Percentiles rank a stretch among this genome's conserved stretches.
Conservation (phyloP, 805 yeast genomes). For the Pichia nakasei region DNA sequence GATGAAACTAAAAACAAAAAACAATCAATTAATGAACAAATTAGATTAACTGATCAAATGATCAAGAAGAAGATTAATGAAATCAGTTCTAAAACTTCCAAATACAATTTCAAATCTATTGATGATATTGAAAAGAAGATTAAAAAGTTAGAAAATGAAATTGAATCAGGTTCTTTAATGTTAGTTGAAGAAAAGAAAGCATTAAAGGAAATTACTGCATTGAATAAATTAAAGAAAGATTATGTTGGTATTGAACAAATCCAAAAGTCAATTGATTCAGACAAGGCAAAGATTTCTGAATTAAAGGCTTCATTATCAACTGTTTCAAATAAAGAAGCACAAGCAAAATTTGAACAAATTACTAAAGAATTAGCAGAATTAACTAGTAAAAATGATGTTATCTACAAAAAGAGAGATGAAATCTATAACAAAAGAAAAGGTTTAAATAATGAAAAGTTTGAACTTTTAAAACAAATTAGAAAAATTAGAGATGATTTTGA, state of each 20-base stretch:
- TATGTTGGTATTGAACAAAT: slow-evolving; percentile 63
- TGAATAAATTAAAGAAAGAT: slow-evolving; percentile 75
- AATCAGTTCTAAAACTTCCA: slow-evolving; percentile 61
- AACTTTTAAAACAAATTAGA: slow-evolving; percentile 56
- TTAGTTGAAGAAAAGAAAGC: slow-evolving; percentile 85
- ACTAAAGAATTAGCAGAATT: slow-evolving; percentile 65
- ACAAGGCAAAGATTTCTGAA: slow-evolving; percentile 64
- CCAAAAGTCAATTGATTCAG: slow-evolving; percentile 73
- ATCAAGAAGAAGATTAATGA: slow-evolving; percentile 71
- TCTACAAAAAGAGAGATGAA: slow-evolving; percentile 56
- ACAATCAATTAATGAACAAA: slow-evolving; percentile 43
- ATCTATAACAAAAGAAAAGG: slow-evolving; percentile 59
- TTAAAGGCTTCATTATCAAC: slow-evolving; percentile 57
- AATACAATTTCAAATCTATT: slow-evolving; percentile 56
- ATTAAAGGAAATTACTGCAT: slow-evolving; percentile 75
- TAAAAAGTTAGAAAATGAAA: slow-evolving; percentile 55
- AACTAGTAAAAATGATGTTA: slow-evolving; percentile 47
- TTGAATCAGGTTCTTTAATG: slow-evolving; percentile 71
- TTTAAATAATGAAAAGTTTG: slow-evolving; percentile 60
- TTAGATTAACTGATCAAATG: slow-evolving; percentile 58
- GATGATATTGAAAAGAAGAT: slow-evolving; percentile 65
- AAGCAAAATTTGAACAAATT: slow-evolving; percentile 56
- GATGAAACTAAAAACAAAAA: slow-evolving; percentile 27
- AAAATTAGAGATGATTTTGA: slow-evolving; percentile 67
- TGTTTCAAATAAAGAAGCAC: slow-evolving; percentile 56